A percentile compares a stretch with the other conserved stretches of the same genome.
These are phyloP conservation scores for Hexamita inflata DNA, from an alignment of 208 protist species.

Conservation along the genomic window DNA sequence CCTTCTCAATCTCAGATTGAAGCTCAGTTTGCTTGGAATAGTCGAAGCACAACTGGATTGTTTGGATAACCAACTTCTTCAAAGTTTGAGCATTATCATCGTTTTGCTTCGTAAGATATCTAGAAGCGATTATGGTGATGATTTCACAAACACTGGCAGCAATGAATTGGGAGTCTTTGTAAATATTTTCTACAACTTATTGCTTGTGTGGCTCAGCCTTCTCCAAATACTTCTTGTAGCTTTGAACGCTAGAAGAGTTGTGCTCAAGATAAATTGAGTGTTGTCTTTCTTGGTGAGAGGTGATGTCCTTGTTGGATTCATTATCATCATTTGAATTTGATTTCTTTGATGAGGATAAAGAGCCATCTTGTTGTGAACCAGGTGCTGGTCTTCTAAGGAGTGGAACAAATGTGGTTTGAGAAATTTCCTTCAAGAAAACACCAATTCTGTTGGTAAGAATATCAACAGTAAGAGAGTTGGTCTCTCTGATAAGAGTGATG, in stretches of 20 bases:
- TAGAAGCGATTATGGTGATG: constrained; percentile 37
- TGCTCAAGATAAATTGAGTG: constrained; percentile 14
- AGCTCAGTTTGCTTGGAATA: too few relatives aligned
- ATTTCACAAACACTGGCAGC: constrained; percentile 49
- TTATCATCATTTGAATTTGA: constrained; percentile 4
- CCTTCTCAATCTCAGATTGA: not conserved
- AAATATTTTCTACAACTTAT: constrained; percentile 35
- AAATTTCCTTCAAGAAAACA: not conserved
- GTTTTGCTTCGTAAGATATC: constrained; percentile 23
- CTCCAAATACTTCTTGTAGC: constrained; percentile 34
- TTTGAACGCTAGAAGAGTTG: not conserved
- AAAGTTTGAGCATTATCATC: constrained; percentile 14
- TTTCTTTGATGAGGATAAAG: constrained; percentile 4
- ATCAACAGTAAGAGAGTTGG: not conserved
- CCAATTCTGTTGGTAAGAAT: not conserved
- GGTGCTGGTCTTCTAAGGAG: not conserved
- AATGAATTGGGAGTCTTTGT: constrained; percentile 44
- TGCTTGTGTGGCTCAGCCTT: constrained; percentile 17
- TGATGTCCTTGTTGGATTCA: not conserved
- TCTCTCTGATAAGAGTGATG: not conserved
- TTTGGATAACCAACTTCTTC: constrained; percentile 19
- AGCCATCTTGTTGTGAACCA: not conserved
- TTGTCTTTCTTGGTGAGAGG: not conserved
- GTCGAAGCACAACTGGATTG: constrained; percentile 41
- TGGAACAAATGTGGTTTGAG: not conserved